Evolutionary conservation across 2,329 filamentous ascomycete species (phyloP).

Genomic region (Xylariaceae sp.): DNA sequence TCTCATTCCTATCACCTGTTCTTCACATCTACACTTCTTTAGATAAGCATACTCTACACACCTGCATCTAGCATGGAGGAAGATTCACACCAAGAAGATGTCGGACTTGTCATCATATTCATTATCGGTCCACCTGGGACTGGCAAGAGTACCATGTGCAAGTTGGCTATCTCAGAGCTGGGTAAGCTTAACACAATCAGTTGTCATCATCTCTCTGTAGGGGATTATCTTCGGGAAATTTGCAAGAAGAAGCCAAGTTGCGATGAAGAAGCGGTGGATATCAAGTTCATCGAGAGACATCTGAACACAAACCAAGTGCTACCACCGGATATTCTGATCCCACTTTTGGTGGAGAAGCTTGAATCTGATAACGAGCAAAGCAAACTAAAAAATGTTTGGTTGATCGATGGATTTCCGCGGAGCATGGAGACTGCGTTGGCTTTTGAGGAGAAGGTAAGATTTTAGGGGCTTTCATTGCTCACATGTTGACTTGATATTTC

Average conservation of each 20-base stretch:
- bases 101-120: too few relatives aligned
- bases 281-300: constrained; percentile 7
- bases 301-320: constrained; percentile 12
- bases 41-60: not conserved
- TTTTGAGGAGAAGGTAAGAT: constrained; percentile 18
- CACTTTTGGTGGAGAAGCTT: constrained; percentile 14
- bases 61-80: constrained; percentile 7
- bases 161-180: not conserved
- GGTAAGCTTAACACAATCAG: not conserved
- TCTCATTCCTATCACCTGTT: too few relatives aligned
- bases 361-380: too few relatives aligned
- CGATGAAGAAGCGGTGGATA: not conserved
- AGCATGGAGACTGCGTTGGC: constrained; percentile 15
- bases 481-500: too few relatives aligned
- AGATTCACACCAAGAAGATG: not conserved
- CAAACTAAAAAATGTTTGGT: constrained; percentile 2
- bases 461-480: not conserved
- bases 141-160: constrained; percentile 22
- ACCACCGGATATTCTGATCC: constrained; percentile 14
- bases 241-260: not conserved
- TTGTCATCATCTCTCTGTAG: constrained; percentile 17
- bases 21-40: too few relatives aligned
- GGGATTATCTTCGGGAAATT: constrained; percentile 18
- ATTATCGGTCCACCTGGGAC: constrained; percentile 21
- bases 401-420: constrained; percentile 23